Conservation (phyloP, 257 asterid species). For the Pogostemon cablin region DNA sequence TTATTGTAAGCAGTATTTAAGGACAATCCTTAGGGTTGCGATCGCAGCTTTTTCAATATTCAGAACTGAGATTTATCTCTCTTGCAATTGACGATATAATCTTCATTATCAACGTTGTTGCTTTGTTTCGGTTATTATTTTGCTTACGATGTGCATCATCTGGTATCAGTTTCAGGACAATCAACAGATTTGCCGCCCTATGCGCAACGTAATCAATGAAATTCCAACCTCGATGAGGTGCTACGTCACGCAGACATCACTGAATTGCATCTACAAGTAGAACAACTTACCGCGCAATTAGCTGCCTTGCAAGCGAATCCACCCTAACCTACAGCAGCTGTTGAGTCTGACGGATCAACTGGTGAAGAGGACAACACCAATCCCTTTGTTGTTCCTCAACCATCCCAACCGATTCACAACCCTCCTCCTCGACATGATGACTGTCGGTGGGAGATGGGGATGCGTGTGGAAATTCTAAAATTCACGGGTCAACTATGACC, state of each 20-base stretch:
- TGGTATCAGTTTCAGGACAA: slow-evolving; percentile 1
- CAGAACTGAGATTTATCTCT: no score
- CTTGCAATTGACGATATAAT: not conserved
- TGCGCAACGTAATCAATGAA: not conserved
- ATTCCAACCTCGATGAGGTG: not conserved
- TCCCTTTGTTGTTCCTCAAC: not conserved
- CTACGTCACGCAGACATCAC: not conserved
- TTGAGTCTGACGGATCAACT: not conserved
- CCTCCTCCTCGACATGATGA: not conserved
- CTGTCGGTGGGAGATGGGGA: not conserved
- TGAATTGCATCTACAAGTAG: not conserved
- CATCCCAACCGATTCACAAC: not conserved
- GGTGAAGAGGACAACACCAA: not conserved
- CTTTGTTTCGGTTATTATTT: not conserved
- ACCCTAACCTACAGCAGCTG: not conserved
- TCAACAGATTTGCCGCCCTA: slow-evolving; percentile 6
- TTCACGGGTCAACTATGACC: not conserved
- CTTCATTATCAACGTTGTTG: not conserved
- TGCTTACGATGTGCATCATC: slow-evolving; percentile 7
- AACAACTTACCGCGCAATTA: not conserved
- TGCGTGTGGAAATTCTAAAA: not conserved
- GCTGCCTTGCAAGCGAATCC: not conserved
- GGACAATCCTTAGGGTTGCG: no score
- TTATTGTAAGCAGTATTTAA: no score
- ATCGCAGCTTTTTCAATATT: no score